Base-by-base conservation (phyloP, 139 green algal species). In the Deuterostichococcus epilithicus region DNA sequence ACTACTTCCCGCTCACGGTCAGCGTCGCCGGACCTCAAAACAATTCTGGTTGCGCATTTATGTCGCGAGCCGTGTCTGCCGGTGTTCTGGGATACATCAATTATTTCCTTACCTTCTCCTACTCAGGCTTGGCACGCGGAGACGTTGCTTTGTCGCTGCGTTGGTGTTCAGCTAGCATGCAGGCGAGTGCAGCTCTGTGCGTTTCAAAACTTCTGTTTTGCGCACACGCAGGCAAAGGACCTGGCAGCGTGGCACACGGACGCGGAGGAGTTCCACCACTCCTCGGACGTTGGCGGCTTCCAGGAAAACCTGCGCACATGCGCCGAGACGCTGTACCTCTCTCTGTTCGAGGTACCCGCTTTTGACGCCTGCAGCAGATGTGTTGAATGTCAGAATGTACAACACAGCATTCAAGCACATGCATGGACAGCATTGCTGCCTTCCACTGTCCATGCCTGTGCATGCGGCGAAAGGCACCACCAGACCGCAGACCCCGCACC, bases 251-350 rank as follows among this genome's bases (percentile, higher is more conserved):
- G 91, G 89, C 59, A 81, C 33, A 80, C 77, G 0, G 70, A 73
- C 33, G 78, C 88, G 0, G 92, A 97, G 85, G 87, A 81, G 30
- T 97, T 92, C 74, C 83, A 92, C 66, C 86, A 94, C 42, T 77
- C 89, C 37, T 73, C 87, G 25, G 85, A 90, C 52, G 74, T 78
- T 35, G 80, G 76, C 20, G 79, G 78, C 2, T 92, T 82, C 82
- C 58, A 90, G 78, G 92, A 97, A 32, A 80, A 80, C 58, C 60
- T 91, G 39, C 85, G 88, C 22, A 81, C 84, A 35, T 92, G 88
- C 76, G 91, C 92, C 0, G 90, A 96, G 75, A 80, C 82, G 38
- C 83, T 93, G 23, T 86, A 86, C 78, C 66, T 87, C 30, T 81
- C 70, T 28, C 76, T 94, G n/a, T 85, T 94, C 8, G 82, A 87